Conservation (phyloP, 768 basidiomycete species). For the Agrocybe pediades region DNA sequence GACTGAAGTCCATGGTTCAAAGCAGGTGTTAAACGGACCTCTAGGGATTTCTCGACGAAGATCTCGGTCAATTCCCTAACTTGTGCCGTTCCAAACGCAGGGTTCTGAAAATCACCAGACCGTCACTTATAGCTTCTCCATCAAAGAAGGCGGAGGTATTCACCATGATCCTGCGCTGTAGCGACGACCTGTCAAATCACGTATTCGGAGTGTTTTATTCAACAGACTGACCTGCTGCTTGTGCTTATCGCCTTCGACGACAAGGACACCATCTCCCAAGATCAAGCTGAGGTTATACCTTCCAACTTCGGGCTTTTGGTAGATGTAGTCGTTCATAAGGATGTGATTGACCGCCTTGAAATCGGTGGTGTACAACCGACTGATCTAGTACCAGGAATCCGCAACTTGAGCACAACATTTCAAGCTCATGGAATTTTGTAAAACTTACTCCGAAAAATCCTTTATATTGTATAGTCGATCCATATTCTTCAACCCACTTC, state of each 20-base stretch:
- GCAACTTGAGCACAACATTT: background rate
- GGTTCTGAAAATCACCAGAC: conserved; percentile 44
- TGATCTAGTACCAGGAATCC: conserved; percentile 20
- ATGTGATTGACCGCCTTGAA: conserved; percentile 65
- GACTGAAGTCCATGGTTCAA: background rate
- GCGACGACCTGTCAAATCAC: too few species aligned
- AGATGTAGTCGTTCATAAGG: conserved; percentile 54
- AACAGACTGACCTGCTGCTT: conserved; percentile 40
- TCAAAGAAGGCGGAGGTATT: background rate
- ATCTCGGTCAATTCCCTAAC: conserved; percentile 58
- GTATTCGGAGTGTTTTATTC: background rate
- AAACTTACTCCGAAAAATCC: conserved; percentile 43
- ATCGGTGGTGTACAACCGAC: conserved; percentile 58
- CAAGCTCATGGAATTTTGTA: background rate
- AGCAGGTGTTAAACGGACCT: conserved; percentile 32
- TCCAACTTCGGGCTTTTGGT: conserved; percentile 52
- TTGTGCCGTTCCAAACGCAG: conserved; percentile 64
- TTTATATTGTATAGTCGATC: conserved; percentile 45
- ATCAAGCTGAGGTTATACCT: conserved; percentile 40
- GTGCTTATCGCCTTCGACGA: conserved; percentile 50
- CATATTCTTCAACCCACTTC: conserved; percentile 52
- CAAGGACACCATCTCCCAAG: conserved; percentile 50
- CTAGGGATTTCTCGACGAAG: conserved; percentile 55
- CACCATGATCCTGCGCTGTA: conserved; percentile 47
- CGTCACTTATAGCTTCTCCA: background rate